Conservation (phyloP, 108 stramenopile species). For the Discostella stelligeroides region DNA sequence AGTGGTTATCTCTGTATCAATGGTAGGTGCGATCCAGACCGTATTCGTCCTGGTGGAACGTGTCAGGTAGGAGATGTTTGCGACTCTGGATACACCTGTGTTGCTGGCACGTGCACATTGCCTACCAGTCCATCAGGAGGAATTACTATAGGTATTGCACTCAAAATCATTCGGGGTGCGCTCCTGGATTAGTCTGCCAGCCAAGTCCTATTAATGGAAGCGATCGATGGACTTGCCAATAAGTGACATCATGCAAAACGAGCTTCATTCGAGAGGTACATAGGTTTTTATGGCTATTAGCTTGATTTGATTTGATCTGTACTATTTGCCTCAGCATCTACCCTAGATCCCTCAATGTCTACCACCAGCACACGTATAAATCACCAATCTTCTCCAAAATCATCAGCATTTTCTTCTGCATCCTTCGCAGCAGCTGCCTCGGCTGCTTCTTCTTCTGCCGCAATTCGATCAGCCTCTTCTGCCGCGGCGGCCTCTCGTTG, state of each 20-base stretch:
- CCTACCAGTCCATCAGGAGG: background rate
- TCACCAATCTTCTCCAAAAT: constrained; percentile 87
- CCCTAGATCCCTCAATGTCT: no score
- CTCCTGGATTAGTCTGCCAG: no score
- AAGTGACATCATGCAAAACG: no score
- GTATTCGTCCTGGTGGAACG: background rate
- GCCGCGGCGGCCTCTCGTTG: constrained; percentile 29
- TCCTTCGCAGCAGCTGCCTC: constrained; percentile 29
- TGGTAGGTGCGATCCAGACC: background rate
- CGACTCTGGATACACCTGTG: background rate
- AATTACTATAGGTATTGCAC: no score
- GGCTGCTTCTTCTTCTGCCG: constrained; percentile 56
- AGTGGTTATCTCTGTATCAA: background rate
- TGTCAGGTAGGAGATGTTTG: background rate
- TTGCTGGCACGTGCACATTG: background rate
- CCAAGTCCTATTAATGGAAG: no score
- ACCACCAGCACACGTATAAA: no score
- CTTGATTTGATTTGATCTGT: no score
- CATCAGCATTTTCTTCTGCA: constrained; percentile 50
- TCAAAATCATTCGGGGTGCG: no score
- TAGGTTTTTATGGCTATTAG: no score
- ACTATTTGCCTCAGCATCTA: no score
- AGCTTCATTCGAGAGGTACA: no score
- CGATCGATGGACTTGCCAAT: no score
- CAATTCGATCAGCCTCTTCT: constrained; percentile 39